Evolutionary conservation across 1,284 basidiomycete species (phyloP).

Genomic region (Naganishia liquefaciens): DNA sequence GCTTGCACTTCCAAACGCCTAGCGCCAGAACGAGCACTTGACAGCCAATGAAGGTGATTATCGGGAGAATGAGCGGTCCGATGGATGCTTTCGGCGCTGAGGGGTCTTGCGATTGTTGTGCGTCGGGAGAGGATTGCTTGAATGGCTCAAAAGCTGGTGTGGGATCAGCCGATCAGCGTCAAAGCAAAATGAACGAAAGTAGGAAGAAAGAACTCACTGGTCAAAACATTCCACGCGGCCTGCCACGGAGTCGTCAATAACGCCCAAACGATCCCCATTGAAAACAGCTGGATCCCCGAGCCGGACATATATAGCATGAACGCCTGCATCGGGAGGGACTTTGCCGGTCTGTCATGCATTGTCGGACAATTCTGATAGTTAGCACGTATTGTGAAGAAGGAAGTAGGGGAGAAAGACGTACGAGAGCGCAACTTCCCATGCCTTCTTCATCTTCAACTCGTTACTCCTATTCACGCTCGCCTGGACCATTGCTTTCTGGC

Average conservation of each 20-base stretch:
- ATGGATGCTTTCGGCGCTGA: conserved; percentile 38
- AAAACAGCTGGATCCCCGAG: conserved; percentile 87
- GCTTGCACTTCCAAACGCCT: conserved; percentile 84
- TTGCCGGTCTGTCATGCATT: conserved; percentile 62
- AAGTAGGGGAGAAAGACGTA: background rate
- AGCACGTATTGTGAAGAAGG: background rate
- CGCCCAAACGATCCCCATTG: conserved; percentile 90
- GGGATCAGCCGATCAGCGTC: background rate
- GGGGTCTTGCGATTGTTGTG: conserved; percentile 32
- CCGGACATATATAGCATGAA: conserved; percentile 97
- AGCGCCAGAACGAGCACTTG: conserved; percentile 62
- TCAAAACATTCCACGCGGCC: conserved; percentile 72
- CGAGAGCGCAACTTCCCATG: conserved; percentile 59
- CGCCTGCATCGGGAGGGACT: conserved; percentile 87
- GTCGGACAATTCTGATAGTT: background rate
- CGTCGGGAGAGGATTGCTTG: conserved; percentile 36
- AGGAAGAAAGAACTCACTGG: conserved; percentile 58
- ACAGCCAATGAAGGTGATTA: conserved; percentile 49
- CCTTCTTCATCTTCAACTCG: conserved; percentile 72
- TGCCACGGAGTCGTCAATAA: conserved; percentile 77
- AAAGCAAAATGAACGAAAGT: background rate
- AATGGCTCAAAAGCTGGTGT: conserved; percentile 53
- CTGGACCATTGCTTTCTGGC: conserved; percentile 35
- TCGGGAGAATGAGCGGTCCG: conserved; percentile 42
- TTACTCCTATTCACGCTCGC: conserved; percentile 48